These are phyloP conservation scores for Hypoxylon rickii DNA, from an alignment of 495 filamentous ascomycete genomes.

Conservation along the genomic window DNA sequence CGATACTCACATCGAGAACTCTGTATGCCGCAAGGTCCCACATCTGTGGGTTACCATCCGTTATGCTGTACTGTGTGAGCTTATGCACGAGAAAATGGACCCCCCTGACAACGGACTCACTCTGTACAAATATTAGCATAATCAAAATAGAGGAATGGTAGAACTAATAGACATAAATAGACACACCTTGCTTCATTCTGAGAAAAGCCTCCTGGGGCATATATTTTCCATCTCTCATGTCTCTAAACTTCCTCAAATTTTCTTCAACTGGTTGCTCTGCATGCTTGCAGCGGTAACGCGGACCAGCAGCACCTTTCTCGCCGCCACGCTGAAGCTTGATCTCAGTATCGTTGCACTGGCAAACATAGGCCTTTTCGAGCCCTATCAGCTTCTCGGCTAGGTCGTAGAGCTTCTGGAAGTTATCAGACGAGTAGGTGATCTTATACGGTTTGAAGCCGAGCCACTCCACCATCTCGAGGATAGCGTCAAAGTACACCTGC, in stretches of 20 bases:
- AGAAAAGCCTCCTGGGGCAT: slow-evolving; percentile 84
- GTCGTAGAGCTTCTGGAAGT: slow-evolving; percentile 87
- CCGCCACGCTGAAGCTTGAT: slow-evolving; percentile 86
- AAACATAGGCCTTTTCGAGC: slow-evolving; percentile 55
- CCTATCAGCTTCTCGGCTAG: slow-evolving; percentile 82
- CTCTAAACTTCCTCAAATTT: slow-evolving; percentile 80
- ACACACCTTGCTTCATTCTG: slow-evolving; percentile 84
- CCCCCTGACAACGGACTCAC: slow-evolving; percentile 69
- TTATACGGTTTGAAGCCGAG: slow-evolving; percentile 77
- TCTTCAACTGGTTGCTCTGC: slow-evolving; percentile 73
- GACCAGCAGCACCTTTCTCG: slow-evolving; percentile 61
- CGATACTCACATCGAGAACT: slow-evolving; percentile 56
- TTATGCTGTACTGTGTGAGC: slow-evolving; percentile 43
- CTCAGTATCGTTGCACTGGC: slow-evolving; percentile 62
- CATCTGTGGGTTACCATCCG: slow-evolving; percentile 58
- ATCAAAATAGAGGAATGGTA: slow-evolving; percentile 36
- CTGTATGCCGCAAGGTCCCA: slow-evolving; percentile 83
- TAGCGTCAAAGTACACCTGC: slow-evolving; percentile 76
- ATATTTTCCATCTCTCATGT: slow-evolving; percentile 91
- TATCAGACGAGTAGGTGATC: slow-evolving; percentile 79
- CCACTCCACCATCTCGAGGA: slow-evolving; percentile 80
- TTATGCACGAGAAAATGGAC: slow-evolving; percentile 64
- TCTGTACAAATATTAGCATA: slow-evolving; percentile 64
- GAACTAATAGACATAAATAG: neutral
- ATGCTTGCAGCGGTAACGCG: slow-evolving; percentile 78